Conservation (phyloP, 352 stramenopile species). For the Globisporangium recalcitrans region DNA sequence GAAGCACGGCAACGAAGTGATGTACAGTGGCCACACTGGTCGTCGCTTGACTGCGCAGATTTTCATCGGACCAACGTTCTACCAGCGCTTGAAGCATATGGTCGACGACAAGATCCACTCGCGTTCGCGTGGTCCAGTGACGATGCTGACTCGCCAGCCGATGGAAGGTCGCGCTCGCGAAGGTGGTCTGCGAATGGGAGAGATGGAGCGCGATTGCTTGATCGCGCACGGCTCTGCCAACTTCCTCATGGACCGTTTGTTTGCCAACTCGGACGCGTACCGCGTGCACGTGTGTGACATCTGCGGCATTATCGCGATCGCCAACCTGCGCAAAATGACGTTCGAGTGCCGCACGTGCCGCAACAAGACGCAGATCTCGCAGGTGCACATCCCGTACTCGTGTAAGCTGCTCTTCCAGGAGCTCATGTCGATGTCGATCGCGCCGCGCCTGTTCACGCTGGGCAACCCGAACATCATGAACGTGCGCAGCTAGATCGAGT, state of each 20-base stretch:
- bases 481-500: conserved; percentile 23
- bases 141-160: conserved; percentile 98
- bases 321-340: conserved; percentile 98
- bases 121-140: conserved; percentile 90
- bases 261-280: conserved; percentile 99
- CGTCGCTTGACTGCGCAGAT: conserved; percentile 93
- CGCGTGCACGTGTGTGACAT: conserved; percentile 98
- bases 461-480: conserved; percentile 74
- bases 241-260: conserved; percentile 99
- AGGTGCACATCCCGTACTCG: conserved; percentile 99
- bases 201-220: conserved; percentile 99
- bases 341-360: conserved; percentile 96
- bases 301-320: conserved; percentile 98
- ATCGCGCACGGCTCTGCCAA: conserved; percentile 99
- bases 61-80: conserved; percentile 99
- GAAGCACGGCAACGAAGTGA: conserved; percentile 97
- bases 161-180: conserved; percentile 97
- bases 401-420: conserved; percentile 99
- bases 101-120: conserved; percentile 99
- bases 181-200: conserved; percentile 99
- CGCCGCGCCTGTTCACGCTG: conserved; percentile 94
- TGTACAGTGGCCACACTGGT: conserved; percentile 99
- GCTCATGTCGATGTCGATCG: conserved; percentile 99
- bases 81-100: conserved; percentile 99
- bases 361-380: conserved; percentile 93